Evolutionary conservation across 257 asterid species (phyloP).

Genomic region (Orobanche coerulescens): DNA sequence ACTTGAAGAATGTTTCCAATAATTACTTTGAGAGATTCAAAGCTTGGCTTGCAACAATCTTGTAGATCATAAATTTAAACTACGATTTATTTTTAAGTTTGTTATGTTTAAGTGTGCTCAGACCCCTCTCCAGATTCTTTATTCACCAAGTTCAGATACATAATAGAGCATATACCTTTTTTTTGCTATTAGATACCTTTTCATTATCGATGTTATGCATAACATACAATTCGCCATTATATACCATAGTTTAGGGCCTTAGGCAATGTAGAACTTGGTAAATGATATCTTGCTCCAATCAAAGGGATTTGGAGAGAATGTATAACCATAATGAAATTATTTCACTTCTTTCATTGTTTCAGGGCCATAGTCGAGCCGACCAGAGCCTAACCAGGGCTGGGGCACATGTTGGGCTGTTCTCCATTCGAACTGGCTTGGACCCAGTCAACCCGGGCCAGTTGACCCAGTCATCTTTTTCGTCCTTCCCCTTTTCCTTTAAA

Average conservation of each 20-base stretch:
- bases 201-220: not conserved
- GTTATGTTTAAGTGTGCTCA: not conserved
- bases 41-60: not conserved
- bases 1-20: not conserved
- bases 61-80: not conserved
- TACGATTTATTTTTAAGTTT: not conserved
- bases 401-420: too few species aligned
- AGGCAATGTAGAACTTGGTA: too few species aligned
- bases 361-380: too few species aligned
- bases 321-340: not conserved
- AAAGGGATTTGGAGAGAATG: not conserved
- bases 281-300: constrained; percentile 10
- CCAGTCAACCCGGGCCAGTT: too few species aligned
- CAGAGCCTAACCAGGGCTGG: too few species aligned
- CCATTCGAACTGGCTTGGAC: too few species aligned
- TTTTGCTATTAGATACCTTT: not conserved
- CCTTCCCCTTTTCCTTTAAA: too few species aligned
- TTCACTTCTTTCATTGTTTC: not conserved
- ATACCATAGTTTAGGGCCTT: too few species aligned
- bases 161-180: not conserved
- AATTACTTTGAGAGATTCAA: not conserved
- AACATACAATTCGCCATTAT: not conserved
- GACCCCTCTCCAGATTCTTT: not conserved
- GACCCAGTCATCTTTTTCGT: too few species aligned
- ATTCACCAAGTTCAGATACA: not conserved